These are phyloP conservation scores for Plasmodium gonderi DNA, from an alignment of 169 alveolate species.

Conservation along the genomic window DNA sequence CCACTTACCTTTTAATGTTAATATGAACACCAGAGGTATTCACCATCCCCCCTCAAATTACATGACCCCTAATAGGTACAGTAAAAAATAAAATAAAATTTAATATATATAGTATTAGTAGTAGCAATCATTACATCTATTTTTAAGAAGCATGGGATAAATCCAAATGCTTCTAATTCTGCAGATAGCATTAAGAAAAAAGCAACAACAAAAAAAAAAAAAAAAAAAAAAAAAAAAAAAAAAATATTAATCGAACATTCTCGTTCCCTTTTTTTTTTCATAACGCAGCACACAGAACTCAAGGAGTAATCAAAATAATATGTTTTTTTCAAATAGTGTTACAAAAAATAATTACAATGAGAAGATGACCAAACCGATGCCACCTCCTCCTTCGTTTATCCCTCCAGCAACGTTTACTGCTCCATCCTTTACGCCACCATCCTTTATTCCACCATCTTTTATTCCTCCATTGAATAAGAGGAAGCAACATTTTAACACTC, in stretches of 20 bases:
- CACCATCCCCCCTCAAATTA: constrained; percentile 1
- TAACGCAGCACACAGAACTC: background rate
- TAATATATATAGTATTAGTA: too few species aligned
- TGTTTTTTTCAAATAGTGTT: background rate
- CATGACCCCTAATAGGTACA: constrained; percentile 27
- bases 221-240: background rate
- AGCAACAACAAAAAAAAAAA: background rate
- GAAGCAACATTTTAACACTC: background rate
- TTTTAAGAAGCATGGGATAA: too few species aligned
- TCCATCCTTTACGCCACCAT: background rate
- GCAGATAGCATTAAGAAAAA: background rate
- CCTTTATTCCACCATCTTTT: background rate
- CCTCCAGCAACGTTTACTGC: background rate
- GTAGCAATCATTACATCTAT: too few species aligned
- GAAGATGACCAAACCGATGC: background rate
- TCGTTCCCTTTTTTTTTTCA: background rate
- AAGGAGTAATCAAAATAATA: background rate
- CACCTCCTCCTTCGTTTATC: constrained; percentile 1
- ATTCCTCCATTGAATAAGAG: background rate
- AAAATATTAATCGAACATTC: background rate
- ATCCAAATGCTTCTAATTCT: too few species aligned
- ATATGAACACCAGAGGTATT: background rate
- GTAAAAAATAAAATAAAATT: background rate
- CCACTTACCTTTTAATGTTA: background rate
- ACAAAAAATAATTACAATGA: background rate